These are phyloP conservation scores for Cercospora sp. DNA, from an alignment of 2,329 filamentous ascomycete species.

Conservation along the genomic window DNA sequence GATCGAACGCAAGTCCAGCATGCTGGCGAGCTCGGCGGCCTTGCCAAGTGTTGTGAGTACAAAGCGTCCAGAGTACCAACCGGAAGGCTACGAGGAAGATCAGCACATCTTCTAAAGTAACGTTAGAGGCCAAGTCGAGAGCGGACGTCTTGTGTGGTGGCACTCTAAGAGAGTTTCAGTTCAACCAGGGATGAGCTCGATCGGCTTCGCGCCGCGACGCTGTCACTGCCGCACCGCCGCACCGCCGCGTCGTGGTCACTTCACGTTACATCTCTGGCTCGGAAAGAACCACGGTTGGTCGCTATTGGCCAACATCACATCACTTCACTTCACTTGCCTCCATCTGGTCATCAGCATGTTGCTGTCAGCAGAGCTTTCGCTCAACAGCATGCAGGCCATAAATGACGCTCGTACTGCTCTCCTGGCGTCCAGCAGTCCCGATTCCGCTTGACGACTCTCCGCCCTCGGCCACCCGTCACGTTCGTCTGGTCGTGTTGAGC, in stretches of 20 bases:
- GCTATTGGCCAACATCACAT: background rate
- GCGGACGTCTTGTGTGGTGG: background rate
- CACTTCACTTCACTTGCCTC: background rate
- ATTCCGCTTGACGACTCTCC: background rate
- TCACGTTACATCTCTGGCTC: background rate
- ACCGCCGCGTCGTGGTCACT: background rate
- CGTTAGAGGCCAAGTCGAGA: background rate
- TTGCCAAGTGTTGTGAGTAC: background rate
- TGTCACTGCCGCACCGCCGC: background rate
- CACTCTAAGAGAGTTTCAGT: background rate
- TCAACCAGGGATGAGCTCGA: background rate
- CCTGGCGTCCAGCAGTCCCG: background rate
- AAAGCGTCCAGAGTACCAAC: background rate
- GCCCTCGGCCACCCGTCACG: background rate
- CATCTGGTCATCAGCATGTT: background rate
- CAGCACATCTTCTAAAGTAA: background rate
- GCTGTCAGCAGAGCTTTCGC: background rate
- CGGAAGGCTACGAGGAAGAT: background rate
- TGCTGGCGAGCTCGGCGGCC: background rate
- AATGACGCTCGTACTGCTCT: background rate
- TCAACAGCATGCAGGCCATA: background rate
- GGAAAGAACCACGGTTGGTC: background rate
- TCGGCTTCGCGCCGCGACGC: background rate
- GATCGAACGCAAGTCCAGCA: background rate
- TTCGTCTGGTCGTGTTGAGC: background rate